Conservation (phyloP, 768 basidiomycete species). For the Cantharellus anzutake region DNA sequence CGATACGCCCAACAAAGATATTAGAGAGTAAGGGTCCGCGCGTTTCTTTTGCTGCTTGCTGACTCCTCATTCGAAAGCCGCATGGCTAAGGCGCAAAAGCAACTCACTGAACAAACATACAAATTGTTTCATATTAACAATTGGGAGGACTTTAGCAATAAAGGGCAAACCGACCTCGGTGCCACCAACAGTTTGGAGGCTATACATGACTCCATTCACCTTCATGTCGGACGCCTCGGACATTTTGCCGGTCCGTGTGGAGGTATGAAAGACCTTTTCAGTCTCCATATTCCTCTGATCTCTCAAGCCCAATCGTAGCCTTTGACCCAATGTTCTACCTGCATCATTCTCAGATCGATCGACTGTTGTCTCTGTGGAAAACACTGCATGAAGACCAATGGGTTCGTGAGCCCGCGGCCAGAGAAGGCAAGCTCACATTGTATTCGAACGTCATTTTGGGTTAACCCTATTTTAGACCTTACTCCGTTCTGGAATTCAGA, state of each 20-base stretch:
- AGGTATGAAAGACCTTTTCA: background rate
- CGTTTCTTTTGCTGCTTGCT: too few relatives aligned
- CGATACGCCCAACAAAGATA: too few relatives aligned
- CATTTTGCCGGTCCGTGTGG: background rate
- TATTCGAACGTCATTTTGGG: too few relatives aligned
- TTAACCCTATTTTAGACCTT: too few relatives aligned
- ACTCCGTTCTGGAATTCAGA: too few relatives aligned
- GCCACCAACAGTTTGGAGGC: conserved; percentile 3
- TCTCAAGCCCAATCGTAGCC: background rate
- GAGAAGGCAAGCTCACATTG: too few relatives aligned
- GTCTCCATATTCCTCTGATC: background rate
- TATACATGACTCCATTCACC: conserved; percentile 5
- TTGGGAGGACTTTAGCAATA: conserved; percentile 4
- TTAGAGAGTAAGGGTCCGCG: too few relatives aligned
- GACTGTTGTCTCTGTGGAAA: background rate
- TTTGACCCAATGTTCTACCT: conserved; percentile 7
- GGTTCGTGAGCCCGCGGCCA: too few relatives aligned
- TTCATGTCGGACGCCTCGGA: conserved; percentile 1
- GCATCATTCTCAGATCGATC: conserved; percentile 5
- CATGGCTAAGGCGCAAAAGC: too few relatives aligned
- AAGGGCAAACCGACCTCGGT: background rate
- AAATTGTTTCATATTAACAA: background rate
- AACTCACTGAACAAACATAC: too few relatives aligned
- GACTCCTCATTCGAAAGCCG: too few relatives aligned
- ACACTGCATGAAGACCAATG: too few relatives aligned